Base-by-base conservation (phyloP, 2,329 filamentous ascomycete genomes). In the Zalaria sp. region DNA sequence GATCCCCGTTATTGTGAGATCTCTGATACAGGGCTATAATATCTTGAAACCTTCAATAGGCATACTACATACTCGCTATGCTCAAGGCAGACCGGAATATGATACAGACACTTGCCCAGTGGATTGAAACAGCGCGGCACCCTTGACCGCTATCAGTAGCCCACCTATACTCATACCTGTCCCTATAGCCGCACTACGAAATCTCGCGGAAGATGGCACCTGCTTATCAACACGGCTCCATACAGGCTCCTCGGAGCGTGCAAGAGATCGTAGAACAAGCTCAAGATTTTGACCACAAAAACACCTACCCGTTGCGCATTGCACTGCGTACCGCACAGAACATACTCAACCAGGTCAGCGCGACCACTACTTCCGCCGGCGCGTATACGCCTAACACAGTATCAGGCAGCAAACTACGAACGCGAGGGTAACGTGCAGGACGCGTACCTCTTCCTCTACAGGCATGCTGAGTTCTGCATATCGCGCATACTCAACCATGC, bases 391-490 rank as follows among this genome's bases (percentile, higher is more conserved):
- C 47, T 54, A 25, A 59, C 42, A 8, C 55, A 32, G 29, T n/a
- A n/a, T 32, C n/a, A 95, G 84, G 88, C 86, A 18, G 72, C 77
- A 40, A 85, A 89, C 52, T 94, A 94, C 57, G 73, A 91, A 53
- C 73, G 75, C 35, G 89, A 96, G 61, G 81, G 81, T 53, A 88
- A 95, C 61, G 77, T 86, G 49, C 77, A 87, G 52, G 82, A 91
- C 56, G 84, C 89, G 4, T 98, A 93, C 60, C 73, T 95, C 42
- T 77, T 96, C 45, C 75, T 93, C n/a, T 85, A 91, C 57, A 79
- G 91, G 51, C 87, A 93, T 63, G 86, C 86, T 6, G 73, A 81
- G 41, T 77, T 98, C n/a, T 75, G 94, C 25, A 67, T 94, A 27
- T 75, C 85, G 5, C 73, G 81, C 41, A 69, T 98, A 5, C 71